Evolutionary conservation across 2,329 filamentous ascomycete species (phyloP).

Genomic region (Penicillium sp.): DNA sequence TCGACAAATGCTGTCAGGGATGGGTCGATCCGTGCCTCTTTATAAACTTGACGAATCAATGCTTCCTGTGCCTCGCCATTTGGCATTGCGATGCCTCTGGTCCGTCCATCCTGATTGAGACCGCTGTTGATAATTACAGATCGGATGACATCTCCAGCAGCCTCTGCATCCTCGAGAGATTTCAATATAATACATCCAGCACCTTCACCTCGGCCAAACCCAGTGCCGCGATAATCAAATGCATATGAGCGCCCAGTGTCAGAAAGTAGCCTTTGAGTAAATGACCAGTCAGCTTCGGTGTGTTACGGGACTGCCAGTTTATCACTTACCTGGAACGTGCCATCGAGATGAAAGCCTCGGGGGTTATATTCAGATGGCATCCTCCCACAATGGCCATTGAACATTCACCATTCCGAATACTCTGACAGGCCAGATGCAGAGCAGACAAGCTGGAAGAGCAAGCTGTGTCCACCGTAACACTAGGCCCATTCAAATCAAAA

Average conservation of each 20-base stretch:
- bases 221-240: slow-evolving; percentile 26
- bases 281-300: background rate
- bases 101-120: slow-evolving; percentile 23
- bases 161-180: slow-evolving; percentile 24
- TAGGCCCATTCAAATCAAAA: slow-evolving; percentile 30
- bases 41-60: slow-evolving; percentile 40
- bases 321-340: slow-evolving; percentile 19
- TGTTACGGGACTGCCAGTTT: background rate
- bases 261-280: slow-evolving; percentile 18
- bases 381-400: slow-evolving; percentile 28
- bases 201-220: slow-evolving; percentile 39
- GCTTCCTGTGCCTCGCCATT: slow-evolving; percentile 36
- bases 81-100: slow-evolving; percentile 28
- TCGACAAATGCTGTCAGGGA: slow-evolving; percentile 37
- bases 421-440: slow-evolving; percentile 26
- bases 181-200: slow-evolving; percentile 28
- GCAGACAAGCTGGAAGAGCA: slow-evolving; percentile 30
- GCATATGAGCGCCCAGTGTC: slow-evolving; percentile 25
- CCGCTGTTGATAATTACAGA: slow-evolving; percentile 22
- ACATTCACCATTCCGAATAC: slow-evolving; percentile 25
- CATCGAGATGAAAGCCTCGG: slow-evolving; percentile 25
- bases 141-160: slow-evolving; percentile 24
- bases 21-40: slow-evolving; percentile 35
- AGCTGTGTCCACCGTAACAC: slow-evolving; percentile 29
- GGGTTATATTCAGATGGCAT: slow-evolving; percentile 26